These are phyloP conservation scores for Cladosporium halotolerans DNA, from an alignment of 2,329 filamentous ascomycete genomes.

Conservation along the genomic window DNA sequence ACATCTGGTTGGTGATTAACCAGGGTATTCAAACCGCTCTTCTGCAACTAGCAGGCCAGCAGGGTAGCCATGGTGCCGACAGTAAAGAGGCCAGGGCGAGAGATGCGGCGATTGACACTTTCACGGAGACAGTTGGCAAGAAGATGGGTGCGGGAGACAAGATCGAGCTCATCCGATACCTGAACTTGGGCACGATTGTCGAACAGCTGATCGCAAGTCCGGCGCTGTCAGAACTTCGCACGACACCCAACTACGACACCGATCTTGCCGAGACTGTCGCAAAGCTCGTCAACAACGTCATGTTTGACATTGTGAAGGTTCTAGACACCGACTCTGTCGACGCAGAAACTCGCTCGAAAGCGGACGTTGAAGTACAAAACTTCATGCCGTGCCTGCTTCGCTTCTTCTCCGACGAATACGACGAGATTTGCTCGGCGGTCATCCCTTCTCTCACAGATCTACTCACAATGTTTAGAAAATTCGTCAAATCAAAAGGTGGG, in stretches of 20 bases:
- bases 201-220: constrained; percentile 79
- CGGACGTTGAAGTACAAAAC: constrained; percentile 72
- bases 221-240: constrained; percentile 68
- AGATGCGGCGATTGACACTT: constrained; percentile 85
- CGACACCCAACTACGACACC: constrained; percentile 83
- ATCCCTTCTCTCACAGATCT: constrained; percentile 91
- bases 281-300: constrained; percentile 86
- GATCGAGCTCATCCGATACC: constrained; percentile 83
- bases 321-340: constrained; percentile 64
- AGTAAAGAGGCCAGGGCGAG: constrained; percentile 66
- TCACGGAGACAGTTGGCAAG: constrained; percentile 94
- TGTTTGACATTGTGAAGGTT: constrained; percentile 80
- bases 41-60: constrained; percentile 78
- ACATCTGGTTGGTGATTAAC: constrained; percentile 89
- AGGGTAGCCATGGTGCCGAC: constrained; percentile 51
- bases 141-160: constrained; percentile 96
- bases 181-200: constrained; percentile 81
- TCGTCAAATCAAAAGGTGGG: constrained; percentile 55
- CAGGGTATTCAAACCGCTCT: constrained; percentile 78
- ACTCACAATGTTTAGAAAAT: constrained; percentile 80
- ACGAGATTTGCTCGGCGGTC: constrained; percentile 93
- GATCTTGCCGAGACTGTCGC: constrained; percentile 93
- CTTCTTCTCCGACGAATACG: constrained; percentile 96
- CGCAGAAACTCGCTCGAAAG: constrained; percentile 61
- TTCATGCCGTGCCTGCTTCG: constrained; percentile 84